Evolutionary conservation across 352 stramenopile genomes (phyloP).

Genomic region (Phytophthora brassicae): DNA sequence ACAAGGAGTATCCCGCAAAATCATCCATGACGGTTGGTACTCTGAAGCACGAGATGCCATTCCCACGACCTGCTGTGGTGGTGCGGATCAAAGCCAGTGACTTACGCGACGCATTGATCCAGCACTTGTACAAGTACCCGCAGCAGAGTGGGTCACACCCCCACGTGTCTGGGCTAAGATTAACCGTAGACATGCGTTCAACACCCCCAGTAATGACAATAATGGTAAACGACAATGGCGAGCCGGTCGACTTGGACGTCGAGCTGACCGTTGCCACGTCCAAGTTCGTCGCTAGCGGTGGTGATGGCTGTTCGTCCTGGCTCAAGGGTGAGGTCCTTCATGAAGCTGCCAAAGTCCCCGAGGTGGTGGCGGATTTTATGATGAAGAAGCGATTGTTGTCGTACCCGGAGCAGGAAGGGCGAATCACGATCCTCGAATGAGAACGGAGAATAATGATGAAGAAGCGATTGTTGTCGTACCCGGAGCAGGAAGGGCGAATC

Average conservation of each 20-base stretch:
- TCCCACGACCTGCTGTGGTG: conserved; percentile 63
- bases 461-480: conserved; percentile 64
- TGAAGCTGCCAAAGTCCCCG: conserved; percentile 48
- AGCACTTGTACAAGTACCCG: conserved; percentile 80
- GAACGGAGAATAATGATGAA: conserved; percentile 49
- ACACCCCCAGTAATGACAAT: conserved; percentile 32
- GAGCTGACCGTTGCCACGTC: conserved; percentile 75
- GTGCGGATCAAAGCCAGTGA: conserved; percentile 66
- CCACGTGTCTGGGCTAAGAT: conserved; percentile 69
- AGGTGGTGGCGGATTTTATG: conserved; percentile 53
- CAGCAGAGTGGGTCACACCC: conserved; percentile 76
- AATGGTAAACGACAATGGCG: conserved; percentile 47
- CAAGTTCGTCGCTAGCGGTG: conserved; percentile 75
- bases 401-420: conserved; percentile 57
- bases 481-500: conserved; percentile 57
- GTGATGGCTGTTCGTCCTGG: conserved; percentile 80
- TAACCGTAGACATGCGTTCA: conserved; percentile 37
- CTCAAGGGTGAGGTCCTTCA: conserved; percentile 55
- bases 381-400: conserved; percentile 70
- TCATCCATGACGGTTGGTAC: conserved; percentile 72
- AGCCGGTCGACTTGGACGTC: conserved; percentile 53
- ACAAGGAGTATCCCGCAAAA: conserved; percentile 73
- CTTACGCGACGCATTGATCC: conserved; percentile 69
- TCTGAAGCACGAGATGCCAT: conserved; percentile 87
- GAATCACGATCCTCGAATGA: conserved; percentile 74